Conservation (phyloP, 306 rosid species). For the Trifolium pratense region DNA sequence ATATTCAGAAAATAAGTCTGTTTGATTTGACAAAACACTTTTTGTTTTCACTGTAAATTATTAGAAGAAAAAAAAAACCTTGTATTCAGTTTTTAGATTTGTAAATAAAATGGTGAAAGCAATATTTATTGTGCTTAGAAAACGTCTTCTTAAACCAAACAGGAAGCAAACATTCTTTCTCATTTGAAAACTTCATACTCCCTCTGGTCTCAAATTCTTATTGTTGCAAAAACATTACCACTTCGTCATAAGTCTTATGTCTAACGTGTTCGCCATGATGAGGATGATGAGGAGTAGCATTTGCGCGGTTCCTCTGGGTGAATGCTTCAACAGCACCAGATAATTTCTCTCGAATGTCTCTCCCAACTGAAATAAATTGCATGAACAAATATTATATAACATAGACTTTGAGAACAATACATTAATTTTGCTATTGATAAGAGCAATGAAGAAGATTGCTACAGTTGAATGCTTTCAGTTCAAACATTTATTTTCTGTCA, state of each 20-base stretch:
- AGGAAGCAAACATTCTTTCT: background rate
- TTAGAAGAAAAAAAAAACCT: background rate
- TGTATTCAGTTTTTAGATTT: conserved; percentile 1
- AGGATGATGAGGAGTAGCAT: conserved; percentile 67
- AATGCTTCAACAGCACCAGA: conserved; percentile 89
- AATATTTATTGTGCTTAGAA: background rate
- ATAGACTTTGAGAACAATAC: conserved; percentile 32
- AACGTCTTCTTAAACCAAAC: background rate
- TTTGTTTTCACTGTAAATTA: background rate
- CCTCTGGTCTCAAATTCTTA: background rate
- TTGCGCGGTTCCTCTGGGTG: conserved; percentile 66
- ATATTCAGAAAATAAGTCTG: background rate
- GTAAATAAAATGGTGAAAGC: conserved; percentile 12
- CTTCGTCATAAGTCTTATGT: conserved; percentile 69
- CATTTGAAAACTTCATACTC: background rate
- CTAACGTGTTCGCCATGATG: conserved; percentile 67
- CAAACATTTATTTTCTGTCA: conserved; percentile 16
- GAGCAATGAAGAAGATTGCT: background rate
- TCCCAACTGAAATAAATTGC: conserved; percentile 69
- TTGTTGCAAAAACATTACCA: conserved; percentile 58
- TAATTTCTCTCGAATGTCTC: conserved; percentile 82
- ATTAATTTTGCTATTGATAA: conserved; percentile 25
- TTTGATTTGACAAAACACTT: background rate
- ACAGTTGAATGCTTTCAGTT: conserved; percentile 13
- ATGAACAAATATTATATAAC: conserved; percentile 39